Conservation (phyloP, 257 asterid species). For the Scutellaria barbata region DNA sequence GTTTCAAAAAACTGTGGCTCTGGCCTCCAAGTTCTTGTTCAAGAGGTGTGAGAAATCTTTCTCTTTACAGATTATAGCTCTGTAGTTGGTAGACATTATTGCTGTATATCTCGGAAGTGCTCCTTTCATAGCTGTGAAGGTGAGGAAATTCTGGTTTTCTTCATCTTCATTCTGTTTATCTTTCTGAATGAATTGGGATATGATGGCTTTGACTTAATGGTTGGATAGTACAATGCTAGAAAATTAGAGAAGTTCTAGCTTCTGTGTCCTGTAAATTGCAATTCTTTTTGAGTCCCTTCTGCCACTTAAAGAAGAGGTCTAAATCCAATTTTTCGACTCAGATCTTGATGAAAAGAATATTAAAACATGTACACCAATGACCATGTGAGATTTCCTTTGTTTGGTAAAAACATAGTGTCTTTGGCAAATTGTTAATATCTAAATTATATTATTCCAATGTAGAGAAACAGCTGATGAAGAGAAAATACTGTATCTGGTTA, state of each 20-base stretch:
- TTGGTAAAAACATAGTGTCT: neutral
- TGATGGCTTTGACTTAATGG: neutral
- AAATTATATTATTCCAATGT: neutral
- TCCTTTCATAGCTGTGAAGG: neutral
- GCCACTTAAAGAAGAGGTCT: neutral
- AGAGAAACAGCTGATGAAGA: neutral
- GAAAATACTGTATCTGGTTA: neutral
- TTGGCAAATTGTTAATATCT: neutral
- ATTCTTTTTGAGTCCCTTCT: neutral
- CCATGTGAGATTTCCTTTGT: neutral
- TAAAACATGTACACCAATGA: neutral
- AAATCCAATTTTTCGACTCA: neutral
- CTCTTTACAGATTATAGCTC: neutral
- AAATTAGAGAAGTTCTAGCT: neutral
- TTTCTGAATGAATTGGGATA: neutral
- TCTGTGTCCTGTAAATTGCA: neutral
- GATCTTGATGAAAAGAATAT: neutral
- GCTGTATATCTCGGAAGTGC: slow-evolving; percentile 1
- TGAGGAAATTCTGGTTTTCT: neutral
- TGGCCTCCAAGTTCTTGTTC: slow-evolving; percentile 7
- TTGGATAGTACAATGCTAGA: neutral
- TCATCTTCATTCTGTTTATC: neutral
- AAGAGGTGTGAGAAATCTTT: neutral
- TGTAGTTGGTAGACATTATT: neutral
- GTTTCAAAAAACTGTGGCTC: neutral